These are phyloP conservation scores for Daedaleopsis nitida DNA, from an alignment of 768 basidiomycete species.

Conservation along the genomic window DNA sequence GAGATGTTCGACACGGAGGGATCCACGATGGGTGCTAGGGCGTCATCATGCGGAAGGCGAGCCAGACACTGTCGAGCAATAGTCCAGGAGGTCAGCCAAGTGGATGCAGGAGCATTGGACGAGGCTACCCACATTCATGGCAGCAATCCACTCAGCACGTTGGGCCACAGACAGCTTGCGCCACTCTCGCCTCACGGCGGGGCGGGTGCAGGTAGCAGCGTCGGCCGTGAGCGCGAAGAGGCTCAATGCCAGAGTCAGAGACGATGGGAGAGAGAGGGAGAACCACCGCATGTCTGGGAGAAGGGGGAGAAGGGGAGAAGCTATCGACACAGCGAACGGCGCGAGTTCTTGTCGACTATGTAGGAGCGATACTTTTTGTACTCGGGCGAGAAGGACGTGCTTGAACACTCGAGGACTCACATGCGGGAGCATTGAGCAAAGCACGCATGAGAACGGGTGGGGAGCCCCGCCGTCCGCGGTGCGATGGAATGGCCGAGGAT, in stretches of 20 bases:
- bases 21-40: constrained; percentile 10
- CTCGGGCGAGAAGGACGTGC: too few species aligned
- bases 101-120: background rate
- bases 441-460: too few species aligned
- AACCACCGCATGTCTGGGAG: background rate
- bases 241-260: background rate
- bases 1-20: constrained; percentile 13
- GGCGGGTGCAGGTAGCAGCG: constrained; percentile 21
- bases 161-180: constrained; percentile 17
- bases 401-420: too few species aligned
- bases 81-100: background rate
- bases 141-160: constrained; percentile 26
- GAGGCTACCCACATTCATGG: constrained; percentile 23
- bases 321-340: too few species aligned
- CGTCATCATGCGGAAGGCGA: constrained; percentile 7
- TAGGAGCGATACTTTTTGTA: too few species aligned
- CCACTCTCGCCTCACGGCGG: constrained; percentile 28
- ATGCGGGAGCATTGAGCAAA: too few species aligned
- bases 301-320: background rate
- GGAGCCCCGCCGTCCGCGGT: too few species aligned
- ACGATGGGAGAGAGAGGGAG: background rate
- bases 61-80: background rate
- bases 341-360: too few species aligned
- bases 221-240: background rate
- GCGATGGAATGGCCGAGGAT: background rate